A percentile compares a stretch with the other conserved stretches of the same genome.
These are phyloP conservation scores for Nectriaceae sp. DNA, from an alignment of 2,329 filamentous ascomycete species.

Conservation along the genomic window DNA sequence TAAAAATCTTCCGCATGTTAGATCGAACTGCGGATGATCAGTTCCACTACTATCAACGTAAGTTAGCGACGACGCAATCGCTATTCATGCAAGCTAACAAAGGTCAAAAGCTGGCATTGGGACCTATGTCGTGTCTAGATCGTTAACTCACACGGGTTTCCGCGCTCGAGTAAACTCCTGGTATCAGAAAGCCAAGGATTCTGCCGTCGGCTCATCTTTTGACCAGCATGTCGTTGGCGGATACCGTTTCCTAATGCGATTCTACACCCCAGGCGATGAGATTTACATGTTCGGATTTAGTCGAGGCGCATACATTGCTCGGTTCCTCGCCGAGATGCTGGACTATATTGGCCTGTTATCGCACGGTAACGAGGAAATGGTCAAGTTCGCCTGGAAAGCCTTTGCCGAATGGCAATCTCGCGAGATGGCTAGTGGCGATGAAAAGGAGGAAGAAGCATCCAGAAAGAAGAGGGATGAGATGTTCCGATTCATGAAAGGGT, in stretches of 20 bases:
- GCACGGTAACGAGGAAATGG: slow-evolving; percentile 84
- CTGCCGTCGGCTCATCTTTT: slow-evolving; percentile 77
- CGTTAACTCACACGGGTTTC: slow-evolving; percentile 58
- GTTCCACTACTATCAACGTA: slow-evolving; percentile 65
- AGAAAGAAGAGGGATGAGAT: slow-evolving; percentile 52
- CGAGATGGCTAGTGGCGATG: slow-evolving; percentile 43
- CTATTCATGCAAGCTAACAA: not conserved
- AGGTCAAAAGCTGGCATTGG: slow-evolving; percentile 63
- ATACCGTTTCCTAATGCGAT: slow-evolving; percentile 78
- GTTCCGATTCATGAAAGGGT: slow-evolving; percentile 75
- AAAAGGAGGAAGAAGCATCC: slow-evolving; percentile 44
- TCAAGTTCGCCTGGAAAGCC: slow-evolving; percentile 80
- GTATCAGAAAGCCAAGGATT: slow-evolving; percentile 75
- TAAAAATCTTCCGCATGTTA: slow-evolving; percentile 72
- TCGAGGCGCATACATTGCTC: slow-evolving; percentile 71
- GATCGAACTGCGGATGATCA: slow-evolving; percentile 64
- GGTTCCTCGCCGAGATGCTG: slow-evolving; percentile 81
- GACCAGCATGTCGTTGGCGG: slow-evolving; percentile 82
- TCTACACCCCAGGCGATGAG: slow-evolving; percentile 64
- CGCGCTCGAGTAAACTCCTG: slow-evolving; percentile 62
- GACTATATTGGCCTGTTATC: slow-evolving; percentile 79
- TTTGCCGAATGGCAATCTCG: slow-evolving; percentile 74
- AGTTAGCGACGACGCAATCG: slow-evolving; percentile 28
- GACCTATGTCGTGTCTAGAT: slow-evolving; percentile 67
- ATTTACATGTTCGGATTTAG: slow-evolving; percentile 77